phyloP scores from a whole-genome alignment of 78 protist genomes.

The Dictyostelium purpureum region DNA sequence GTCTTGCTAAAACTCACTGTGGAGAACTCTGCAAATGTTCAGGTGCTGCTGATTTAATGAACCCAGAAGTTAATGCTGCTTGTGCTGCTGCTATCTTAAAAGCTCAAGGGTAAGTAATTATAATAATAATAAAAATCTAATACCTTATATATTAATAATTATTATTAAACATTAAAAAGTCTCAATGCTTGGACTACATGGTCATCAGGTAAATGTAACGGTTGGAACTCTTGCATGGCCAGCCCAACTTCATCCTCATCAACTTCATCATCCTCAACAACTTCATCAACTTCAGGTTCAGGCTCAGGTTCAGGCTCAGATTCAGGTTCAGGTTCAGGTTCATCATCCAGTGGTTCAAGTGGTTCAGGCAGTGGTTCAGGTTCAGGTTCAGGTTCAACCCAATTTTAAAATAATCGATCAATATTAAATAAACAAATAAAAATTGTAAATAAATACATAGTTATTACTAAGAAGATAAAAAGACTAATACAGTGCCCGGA shows the following conservation, averaged over 20 bases:
- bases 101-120: conserved; percentile 39
- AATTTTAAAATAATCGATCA: too few relatives aligned
- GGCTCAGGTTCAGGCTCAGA: background rate
- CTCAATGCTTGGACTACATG: conserved; percentile 62
- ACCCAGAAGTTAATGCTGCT: conserved; percentile 45
- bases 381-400: background rate
- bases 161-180: too few relatives aligned
- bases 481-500: too few relatives aligned
- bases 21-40: conserved; percentile 8
- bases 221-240: conserved; percentile 30
- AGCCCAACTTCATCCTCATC: background rate
- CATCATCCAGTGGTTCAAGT: conserved; percentile 18
- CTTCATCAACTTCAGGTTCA: background rate
- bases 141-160: too few relatives aligned
- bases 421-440: too few relatives aligned
- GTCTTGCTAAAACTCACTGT: background rate
- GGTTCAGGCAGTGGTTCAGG: background rate
- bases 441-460: too few relatives aligned
- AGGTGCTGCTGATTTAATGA: background rate
- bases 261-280: background rate
- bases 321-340: background rate
- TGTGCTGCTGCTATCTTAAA: conserved; percentile 41
- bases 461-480: too few relatives aligned
- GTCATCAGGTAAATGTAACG: conserved; percentile 27
- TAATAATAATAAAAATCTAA: background rate